These are phyloP conservation scores for Cercospora citrullina DNA, from an alignment of 2,329 filamentous ascomycete species.

Conservation along the genomic window DNA sequence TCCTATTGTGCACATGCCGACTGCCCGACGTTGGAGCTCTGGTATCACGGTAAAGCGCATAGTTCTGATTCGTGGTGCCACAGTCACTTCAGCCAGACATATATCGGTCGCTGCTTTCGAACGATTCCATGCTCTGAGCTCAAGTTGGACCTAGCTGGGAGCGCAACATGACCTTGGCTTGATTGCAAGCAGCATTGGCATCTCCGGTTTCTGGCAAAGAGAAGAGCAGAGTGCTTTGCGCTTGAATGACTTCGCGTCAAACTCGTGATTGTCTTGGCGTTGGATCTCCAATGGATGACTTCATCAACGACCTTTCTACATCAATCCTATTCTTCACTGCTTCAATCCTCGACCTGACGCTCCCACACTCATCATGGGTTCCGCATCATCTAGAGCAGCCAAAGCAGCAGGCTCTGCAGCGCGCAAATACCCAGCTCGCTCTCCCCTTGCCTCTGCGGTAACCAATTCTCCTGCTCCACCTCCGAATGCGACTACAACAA, in stretches of 20 bases:
- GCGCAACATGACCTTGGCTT: background rate
- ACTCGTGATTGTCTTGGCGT: constrained; percentile 5
- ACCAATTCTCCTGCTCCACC: constrained; percentile 28
- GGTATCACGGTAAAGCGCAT: too few species aligned
- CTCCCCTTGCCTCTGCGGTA: constrained; percentile 29
- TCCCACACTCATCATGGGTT: constrained; percentile 50
- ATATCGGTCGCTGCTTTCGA: background rate
- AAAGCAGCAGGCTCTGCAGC: constrained; percentile 52
- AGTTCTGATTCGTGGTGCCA: background rate
- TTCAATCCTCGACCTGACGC: background rate
- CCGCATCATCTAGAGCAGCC: constrained; percentile 58
- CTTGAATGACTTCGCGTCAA: background rate
- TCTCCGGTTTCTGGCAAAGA: background rate
- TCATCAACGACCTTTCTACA: constrained; percentile 2
- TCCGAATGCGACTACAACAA: constrained; percentile 31
- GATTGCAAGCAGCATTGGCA: background rate
- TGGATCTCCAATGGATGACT: constrained; percentile 3
- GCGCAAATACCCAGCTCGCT: constrained; percentile 58
- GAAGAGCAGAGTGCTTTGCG: background rate
- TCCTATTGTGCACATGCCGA: too few species aligned
- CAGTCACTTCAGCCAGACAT: background rate
- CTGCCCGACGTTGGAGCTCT: too few species aligned
- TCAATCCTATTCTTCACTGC: background rate
- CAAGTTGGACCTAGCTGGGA: background rate
- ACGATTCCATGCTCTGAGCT: background rate